phyloP scores from a whole-genome alignment of 345 rosid genomes.

The Nephelium lappaceum region DNA sequence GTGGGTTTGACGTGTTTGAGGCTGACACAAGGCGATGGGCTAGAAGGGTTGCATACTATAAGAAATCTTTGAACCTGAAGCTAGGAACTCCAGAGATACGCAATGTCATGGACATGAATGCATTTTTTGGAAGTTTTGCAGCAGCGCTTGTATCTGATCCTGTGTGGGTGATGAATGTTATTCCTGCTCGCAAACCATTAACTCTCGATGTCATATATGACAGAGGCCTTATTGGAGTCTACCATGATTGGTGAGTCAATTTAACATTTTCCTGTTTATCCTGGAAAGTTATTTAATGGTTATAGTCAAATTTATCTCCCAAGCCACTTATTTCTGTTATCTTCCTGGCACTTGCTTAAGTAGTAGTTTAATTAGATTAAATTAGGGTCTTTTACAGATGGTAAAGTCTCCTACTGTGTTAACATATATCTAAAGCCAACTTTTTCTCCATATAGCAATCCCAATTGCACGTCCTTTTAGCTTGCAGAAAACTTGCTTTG shows the following conservation, averaged over 20 bases:
- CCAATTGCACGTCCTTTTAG: neutral
- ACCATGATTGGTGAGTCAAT: slow-evolving; percentile 75
- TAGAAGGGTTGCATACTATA: slow-evolving; percentile 87
- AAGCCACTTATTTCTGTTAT: neutral
- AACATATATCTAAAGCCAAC: neutral
- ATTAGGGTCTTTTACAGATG: neutral
- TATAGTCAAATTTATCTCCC: neutral
- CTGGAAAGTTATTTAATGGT: neutral
- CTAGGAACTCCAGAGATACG: slow-evolving; percentile 74
- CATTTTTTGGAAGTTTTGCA: slow-evolving; percentile 93
- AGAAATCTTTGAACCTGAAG: slow-evolving; percentile 58
- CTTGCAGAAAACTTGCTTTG: neutral
- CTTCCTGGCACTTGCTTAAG: neutral
- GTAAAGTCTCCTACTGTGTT: neutral
- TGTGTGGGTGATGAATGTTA: slow-evolving; percentile 96
- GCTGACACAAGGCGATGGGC: slow-evolving; percentile 88
- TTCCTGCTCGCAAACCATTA: slow-evolving; percentile 78
- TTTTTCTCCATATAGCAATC: neutral
- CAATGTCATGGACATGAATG: slow-evolving; percentile 96
- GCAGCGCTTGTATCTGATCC: slow-evolving; percentile 80
- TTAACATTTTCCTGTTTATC: neutral
- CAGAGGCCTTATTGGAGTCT: slow-evolving; percentile 89
- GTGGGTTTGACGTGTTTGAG: slow-evolving; percentile 78
- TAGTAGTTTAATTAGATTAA: neutral
- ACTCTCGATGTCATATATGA: slow-evolving; percentile 81